phyloP scores from a whole-genome alignment of 345 rosid species.

The Sonneratia caseolaris region DNA sequence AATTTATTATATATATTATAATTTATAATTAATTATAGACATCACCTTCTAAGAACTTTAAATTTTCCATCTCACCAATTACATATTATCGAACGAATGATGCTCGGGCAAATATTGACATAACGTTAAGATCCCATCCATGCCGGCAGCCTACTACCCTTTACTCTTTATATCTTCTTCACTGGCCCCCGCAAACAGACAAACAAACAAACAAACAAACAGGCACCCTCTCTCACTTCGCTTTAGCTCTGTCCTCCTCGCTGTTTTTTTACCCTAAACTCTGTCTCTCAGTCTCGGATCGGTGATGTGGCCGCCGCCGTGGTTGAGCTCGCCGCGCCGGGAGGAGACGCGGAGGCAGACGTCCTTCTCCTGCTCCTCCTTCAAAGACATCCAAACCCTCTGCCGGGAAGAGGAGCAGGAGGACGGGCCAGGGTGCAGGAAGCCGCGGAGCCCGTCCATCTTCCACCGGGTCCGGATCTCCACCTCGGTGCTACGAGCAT shows the following conservation, averaged over 20 bases:
- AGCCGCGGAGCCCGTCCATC: constrained; percentile 28
- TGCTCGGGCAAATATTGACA: too few species aligned
- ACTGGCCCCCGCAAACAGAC: neutral
- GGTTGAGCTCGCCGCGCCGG: constrained; percentile 34
- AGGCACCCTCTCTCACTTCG: neutral
- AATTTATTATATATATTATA: too few species aligned
- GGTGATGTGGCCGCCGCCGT: constrained; percentile 36
- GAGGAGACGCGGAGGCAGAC: constrained; percentile 12
- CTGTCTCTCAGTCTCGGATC: neutral
- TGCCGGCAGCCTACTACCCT: neutral
- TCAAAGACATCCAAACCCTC: constrained; percentile 41
- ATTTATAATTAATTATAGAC: too few species aligned
- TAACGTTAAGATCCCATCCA: neutral
- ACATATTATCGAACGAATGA: too few species aligned
- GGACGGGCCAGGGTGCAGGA: constrained; percentile 9
- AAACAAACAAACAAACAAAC: neutral
- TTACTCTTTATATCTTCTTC: neutral
- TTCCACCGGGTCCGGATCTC: constrained; percentile 59
- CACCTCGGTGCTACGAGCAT: constrained; percentile 28
- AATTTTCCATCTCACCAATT: too few species aligned
- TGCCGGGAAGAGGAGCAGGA: constrained; percentile 21
- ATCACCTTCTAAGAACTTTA: too few species aligned
- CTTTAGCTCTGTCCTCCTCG: neutral
- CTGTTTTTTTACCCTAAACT: neutral
- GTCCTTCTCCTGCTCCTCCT: constrained; percentile 39